Evolutionary conservation across 2,329 filamentous ascomycete genomes (phyloP), one percentile per base, ranked within the genome.

Genomic region (Monosporascus cannonballus): DNA sequence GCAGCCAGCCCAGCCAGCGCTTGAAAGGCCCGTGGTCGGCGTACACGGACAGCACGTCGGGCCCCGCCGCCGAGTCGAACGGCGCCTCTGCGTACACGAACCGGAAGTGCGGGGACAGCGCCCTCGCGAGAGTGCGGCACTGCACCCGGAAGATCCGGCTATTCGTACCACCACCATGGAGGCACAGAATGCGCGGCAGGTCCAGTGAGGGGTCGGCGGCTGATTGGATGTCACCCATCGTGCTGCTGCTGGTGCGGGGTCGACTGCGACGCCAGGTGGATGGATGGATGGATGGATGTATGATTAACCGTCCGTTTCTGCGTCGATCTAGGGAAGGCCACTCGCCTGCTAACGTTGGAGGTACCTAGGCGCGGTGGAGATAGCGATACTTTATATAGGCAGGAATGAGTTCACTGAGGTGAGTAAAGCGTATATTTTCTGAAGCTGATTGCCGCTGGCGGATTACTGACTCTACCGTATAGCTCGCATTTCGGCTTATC

Each of bases 81-180:
- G 87, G 87, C 0, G 76, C 88, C 60, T 91, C 81, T 58, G 81
- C 83, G 71, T 87, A 93, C 63, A 87, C 83, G 58, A 91, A 77
- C 41, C 88, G 83, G 67, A 90, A 90, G 46, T 77, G 69, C 6
- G 76, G 67, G 45, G 70, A 65, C 0, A 90, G 78, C 51, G 41
- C 46, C 25, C 64, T 67, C 30, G 65, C 58, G 51, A 81, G 60
- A 57, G 73, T 73, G 56, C 88, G 86, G 59, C 83, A 82, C 71
- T 92, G 88, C 11, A 78, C 67, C 55, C 77, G 73, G 73, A 91
- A 91, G 66, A 90, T 81, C 41, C 76, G 65, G n/a, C 78, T 84
- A 63, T 87, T 90, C 58, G 85, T 83, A 55, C 88, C 88, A 61
- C 87, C 88, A 65, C 88, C 88, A 68, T 92, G 88, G n/a, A 92